Evolutionary conservation across 306 rosid species (phyloP), one percentile per base, ranked within the genome.

Genomic region (Echinosophora koreensis): DNA sequence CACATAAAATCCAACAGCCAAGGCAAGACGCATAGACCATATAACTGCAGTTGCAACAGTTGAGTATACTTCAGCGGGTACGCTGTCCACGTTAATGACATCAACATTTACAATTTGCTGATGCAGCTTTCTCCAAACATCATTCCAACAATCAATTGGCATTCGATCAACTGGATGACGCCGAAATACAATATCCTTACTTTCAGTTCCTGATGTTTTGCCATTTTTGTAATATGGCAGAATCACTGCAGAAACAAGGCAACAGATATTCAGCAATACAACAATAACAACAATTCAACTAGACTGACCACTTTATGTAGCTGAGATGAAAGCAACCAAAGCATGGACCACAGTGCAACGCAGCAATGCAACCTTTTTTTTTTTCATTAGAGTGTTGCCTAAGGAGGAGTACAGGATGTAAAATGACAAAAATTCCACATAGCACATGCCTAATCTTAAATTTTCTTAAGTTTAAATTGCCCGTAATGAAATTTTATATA

Each of bases 141-240:
- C 98, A 80, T 95, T 95, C 98, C 98, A 95, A 78, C 93, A 79
- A 83, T 90, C 97, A 85, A 95, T 84, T 69, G 97, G 97, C 98
- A 95, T 92, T 46, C 85, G 90, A 76, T 95, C 94, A 71, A 92
- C 90, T 34, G 62, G 83, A 65, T 92, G 98, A 71, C 97, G 97
- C 81, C 98, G 94, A 49, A 84, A 94, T 76, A 89, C 76, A 79
- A 95, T 86, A 73, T 88, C 97, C 80, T 90, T 86, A 73, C 83
- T 87, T 57, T 83, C 72, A 3, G 69, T 78, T 85, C 81, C 90
- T 58, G 70, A 42, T 28, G 59, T 39, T 80, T 83, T 80, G 59
- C 83, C 88, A 41, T 95, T 84, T 79, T 86, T 95, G 69, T 90
- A 95, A 80, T 95, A 86, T 18, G 97, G 98, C 82, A 95, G 86